Evolutionary conservation across 2,329 filamentous ascomycete species (phyloP).

Genomic region (Xylariaceae sp.): DNA sequence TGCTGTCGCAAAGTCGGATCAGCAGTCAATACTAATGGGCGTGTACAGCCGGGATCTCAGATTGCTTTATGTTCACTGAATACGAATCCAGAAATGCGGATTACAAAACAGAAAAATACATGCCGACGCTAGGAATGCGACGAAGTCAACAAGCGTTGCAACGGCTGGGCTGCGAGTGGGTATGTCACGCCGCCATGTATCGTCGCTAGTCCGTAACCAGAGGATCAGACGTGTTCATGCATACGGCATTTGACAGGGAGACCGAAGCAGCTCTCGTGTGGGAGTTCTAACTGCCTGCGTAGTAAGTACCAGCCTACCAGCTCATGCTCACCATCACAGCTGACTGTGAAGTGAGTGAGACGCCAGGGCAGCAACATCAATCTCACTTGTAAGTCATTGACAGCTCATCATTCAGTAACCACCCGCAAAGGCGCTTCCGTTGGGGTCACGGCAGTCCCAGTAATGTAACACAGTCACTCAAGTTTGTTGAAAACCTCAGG

Average conservation of each 20-base stretch:
- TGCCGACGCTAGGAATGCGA: not conserved
- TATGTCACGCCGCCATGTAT: not conserved
- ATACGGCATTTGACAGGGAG: not conserved
- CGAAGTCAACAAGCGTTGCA: not conserved
- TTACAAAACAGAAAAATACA: not conserved
- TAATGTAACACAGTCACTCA: not conserved
- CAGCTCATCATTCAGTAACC: not conserved
- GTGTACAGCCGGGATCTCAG: conserved; percentile 37
- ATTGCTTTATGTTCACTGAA: conserved; percentile 12
- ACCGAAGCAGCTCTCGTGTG: not conserved
- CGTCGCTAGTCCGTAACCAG: not conserved
- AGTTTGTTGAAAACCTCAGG: too few species aligned
- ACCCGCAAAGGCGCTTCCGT: not conserved
- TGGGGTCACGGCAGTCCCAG: conserved; percentile 3
- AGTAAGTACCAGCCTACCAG: too few species aligned
- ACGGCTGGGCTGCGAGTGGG: too few species aligned
- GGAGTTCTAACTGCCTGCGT: too few species aligned
- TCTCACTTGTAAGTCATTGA: conserved; percentile 26
- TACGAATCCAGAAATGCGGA: not conserved
- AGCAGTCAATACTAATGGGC: conserved; percentile 35
- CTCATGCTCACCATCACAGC: not conserved
- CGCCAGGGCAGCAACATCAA: not conserved
- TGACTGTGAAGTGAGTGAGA: not conserved
- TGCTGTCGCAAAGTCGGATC: conserved; percentile 35
- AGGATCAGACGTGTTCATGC: not conserved